phyloP scores from a whole-genome alignment of 768 basidiomycete species.

The Kwoniella sp. region DNA sequence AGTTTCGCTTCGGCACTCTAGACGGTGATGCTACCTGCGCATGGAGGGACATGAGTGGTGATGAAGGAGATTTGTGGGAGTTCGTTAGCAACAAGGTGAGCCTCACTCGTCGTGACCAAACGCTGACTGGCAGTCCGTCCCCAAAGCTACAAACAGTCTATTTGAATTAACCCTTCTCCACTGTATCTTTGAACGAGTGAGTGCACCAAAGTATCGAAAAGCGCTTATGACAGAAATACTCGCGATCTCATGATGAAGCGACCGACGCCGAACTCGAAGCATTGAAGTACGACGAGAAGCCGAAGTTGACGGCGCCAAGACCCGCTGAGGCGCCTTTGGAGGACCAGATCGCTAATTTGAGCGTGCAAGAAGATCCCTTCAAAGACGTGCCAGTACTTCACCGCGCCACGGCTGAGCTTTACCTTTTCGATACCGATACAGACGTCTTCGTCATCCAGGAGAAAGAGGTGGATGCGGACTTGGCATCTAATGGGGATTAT shows the following conservation, averaged over 20 bases:
- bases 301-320: background rate
- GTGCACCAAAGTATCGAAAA: constrained; percentile 7
- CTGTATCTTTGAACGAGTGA: constrained; percentile 80
- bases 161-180: constrained; percentile 94
- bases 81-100: constrained; percentile 65
- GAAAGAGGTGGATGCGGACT: constrained; percentile 52
- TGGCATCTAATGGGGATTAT: constrained; percentile 54
- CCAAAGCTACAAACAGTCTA: constrained; percentile 74
- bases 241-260: constrained; percentile 68
- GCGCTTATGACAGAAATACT: constrained; percentile 68
- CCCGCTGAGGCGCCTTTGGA: background rate
- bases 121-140: constrained; percentile 59
- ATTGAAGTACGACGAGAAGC: constrained; percentile 64
- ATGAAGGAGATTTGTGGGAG: constrained; percentile 90
- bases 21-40: constrained; percentile 76
- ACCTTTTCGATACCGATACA: constrained; percentile 58
- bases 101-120: background rate
- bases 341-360: background rate
- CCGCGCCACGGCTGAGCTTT: constrained; percentile 54
- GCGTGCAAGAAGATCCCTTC: constrained; percentile 48
- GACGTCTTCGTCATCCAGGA: constrained; percentile 59
- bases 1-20: constrained; percentile 74
- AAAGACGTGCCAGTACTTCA: constrained; percentile 49
- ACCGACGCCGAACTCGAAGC: constrained; percentile 71
- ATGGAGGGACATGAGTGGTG: constrained; percentile 86